Conservation (phyloP, 78 protist species). For the Dictyostelium brefeldianum region DNA sequence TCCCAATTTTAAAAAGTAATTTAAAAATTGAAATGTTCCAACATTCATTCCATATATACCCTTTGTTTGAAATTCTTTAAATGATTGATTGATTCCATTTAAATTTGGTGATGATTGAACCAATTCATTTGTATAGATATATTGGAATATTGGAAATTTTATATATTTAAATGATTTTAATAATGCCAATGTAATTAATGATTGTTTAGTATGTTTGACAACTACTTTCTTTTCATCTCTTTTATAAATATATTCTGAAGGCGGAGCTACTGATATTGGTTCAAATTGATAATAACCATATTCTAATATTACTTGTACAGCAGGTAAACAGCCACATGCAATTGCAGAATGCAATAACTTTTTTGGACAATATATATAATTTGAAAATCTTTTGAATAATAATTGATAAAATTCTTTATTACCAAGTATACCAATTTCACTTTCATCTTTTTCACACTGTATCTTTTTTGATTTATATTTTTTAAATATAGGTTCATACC, state of each 20-base stretch:
- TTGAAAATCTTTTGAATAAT: background rate
- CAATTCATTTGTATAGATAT: background rate
- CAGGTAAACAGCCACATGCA: background rate
- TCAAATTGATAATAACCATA: background rate
- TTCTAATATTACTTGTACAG: background rate
- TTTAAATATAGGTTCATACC: too few relatives aligned
- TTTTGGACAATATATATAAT: background rate
- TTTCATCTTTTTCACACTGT: too few relatives aligned
- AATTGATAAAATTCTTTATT: background rate
- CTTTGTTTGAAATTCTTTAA: background rate
- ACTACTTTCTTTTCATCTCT: background rate
- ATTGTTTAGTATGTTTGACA: background rate
- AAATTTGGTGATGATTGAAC: background rate
- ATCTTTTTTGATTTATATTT: too few relatives aligned
- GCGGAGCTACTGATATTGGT: background rate
- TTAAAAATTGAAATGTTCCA: background rate
- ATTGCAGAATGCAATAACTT: background rate
- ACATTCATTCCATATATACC: background rate
- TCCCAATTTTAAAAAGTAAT: background rate
- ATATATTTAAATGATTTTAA: background rate
- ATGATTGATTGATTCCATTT: background rate
- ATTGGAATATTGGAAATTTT: background rate
- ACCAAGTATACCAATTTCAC: background rate
- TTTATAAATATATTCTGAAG: too few relatives aligned
- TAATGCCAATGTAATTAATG: background rate